Evolutionary conservation across 768 basidiomycete species (phyloP), one percentile per base, ranked within the genome.

Genomic region (Sarcodon aspratus): DNA sequence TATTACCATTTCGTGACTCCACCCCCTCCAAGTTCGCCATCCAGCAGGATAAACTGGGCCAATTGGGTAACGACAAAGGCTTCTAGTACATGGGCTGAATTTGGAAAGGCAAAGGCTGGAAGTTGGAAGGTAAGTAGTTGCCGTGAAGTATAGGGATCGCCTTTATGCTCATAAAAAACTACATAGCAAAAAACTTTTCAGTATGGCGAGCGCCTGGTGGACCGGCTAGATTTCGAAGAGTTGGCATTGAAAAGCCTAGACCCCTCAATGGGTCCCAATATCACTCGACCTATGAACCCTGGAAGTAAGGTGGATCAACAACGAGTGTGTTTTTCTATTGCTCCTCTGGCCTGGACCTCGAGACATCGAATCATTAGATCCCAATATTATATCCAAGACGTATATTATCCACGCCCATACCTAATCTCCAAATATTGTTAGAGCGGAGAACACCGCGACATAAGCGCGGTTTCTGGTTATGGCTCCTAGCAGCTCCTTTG

Each of bases 211-310:
- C 75, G 75, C 17, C 61, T 87, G 1, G 69, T 82, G 17, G 82
- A 88, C 62, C 70, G 75, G 17, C 69, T 88, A 52, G 88, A 88
- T 46, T 89, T 88, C 54, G 88, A 90, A 62, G 87, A 91, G 61
- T 69, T 83, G 34, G 80, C 79, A 7, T 68, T 91, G 56, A 85
- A 85, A 61, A 72, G 75, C 33, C 65, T 91, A 33, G 82, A 89
- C 56, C 79, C 84, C 13, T 77, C 82, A 9, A 56, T 82, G 44
- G 83, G 79, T 0, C 84, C 84, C 10, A 60, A 55, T 35, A 50
- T 62, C 36, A 50, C 55, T 8, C 40, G 48, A n/a, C 49, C 55
- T 36, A 54, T 54, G 12, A 51, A 38, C 17, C 36, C 46, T 31
- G 51, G 35, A 36, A 36, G 38, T 48, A 44, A 59, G 44, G 43